Conservation (phyloP, 2,329 filamentous ascomycete genomes). For the Fusarium burgessii region DNA sequence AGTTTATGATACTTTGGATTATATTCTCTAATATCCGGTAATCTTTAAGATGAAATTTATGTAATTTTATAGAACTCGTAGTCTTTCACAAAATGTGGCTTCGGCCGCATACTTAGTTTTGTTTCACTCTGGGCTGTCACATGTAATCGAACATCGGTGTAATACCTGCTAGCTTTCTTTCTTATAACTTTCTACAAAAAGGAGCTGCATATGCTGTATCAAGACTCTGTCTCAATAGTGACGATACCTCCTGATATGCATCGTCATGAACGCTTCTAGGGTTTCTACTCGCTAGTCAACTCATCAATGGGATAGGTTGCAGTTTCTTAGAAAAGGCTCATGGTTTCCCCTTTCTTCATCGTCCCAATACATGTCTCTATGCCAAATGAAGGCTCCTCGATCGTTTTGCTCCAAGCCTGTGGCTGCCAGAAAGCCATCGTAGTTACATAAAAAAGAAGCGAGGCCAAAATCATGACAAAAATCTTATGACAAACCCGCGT, state of each 20-base stretch:
- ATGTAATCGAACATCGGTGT: not conserved
- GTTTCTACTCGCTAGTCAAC: not conserved
- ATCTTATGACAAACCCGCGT: constrained; percentile 10
- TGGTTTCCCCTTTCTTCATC: not conserved
- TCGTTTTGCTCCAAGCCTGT: not conserved
- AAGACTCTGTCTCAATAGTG: not conserved
- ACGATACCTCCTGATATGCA: not conserved
- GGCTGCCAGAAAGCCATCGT: not conserved
- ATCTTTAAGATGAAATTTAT: too few species aligned
- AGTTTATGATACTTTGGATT: too few species aligned
- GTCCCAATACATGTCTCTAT: not conserved
- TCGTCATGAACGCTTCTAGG: not conserved
- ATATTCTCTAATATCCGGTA: too few species aligned
- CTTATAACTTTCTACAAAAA: not conserved
- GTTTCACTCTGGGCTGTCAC: not conserved
- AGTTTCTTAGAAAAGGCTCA: not conserved
- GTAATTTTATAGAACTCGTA: too few species aligned
- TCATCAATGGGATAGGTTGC: not conserved
- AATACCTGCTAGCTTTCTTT: not conserved
- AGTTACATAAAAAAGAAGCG: not conserved
- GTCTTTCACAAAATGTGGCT: not conserved
- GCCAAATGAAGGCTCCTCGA: not conserved
- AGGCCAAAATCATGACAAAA: not conserved
- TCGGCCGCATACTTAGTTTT: not conserved
- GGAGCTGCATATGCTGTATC: not conserved